Conservation (phyloP, 306 rosid genomes). For the Vigna reflexopilosa region DNA sequence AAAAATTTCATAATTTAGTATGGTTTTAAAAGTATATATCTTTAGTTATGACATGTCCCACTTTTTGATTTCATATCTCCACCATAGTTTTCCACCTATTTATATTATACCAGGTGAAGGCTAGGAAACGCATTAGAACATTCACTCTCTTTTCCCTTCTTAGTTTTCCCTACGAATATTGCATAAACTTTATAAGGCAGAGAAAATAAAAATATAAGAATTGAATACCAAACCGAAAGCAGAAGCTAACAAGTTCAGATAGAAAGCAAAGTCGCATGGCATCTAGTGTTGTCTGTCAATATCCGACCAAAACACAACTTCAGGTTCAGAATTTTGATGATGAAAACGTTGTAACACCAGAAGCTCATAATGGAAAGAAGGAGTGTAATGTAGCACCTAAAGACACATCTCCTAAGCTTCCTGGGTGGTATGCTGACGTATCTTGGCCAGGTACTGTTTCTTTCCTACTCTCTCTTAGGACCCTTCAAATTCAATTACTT, state of each 20-base stretch:
- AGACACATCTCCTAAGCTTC: not conserved
- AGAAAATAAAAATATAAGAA: not conserved
- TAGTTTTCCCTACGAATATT: not conserved
- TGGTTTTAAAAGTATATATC: too few species aligned
- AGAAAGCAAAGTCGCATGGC: constrained; percentile 33
- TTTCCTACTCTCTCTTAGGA: not conserved
- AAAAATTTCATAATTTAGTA: too few species aligned
- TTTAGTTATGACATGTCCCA: not conserved
- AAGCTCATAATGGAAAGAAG: constrained; percentile 19
- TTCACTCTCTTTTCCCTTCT: not conserved
- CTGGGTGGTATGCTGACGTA: constrained; percentile 42
- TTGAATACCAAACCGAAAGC: not conserved
- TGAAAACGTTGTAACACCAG: not conserved
- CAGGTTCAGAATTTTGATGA: not conserved
- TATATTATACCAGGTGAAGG: not conserved
- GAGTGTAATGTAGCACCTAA: not conserved
- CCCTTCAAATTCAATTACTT: not conserved
- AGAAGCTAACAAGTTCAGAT: not conserved
- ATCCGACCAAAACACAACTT: not conserved
- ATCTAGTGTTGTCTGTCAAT: not conserved
- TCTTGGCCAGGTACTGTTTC: constrained; percentile 37
- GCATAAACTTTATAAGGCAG: not conserved
- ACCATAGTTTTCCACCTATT: not conserved
- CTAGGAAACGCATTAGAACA: not conserved
- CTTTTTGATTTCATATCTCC: not conserved